Evolutionary conservation across 352 stramenopile species (phyloP), one percentile per base, ranked within the genome.

Genomic region (Globisporangium acanthophoron): DNA sequence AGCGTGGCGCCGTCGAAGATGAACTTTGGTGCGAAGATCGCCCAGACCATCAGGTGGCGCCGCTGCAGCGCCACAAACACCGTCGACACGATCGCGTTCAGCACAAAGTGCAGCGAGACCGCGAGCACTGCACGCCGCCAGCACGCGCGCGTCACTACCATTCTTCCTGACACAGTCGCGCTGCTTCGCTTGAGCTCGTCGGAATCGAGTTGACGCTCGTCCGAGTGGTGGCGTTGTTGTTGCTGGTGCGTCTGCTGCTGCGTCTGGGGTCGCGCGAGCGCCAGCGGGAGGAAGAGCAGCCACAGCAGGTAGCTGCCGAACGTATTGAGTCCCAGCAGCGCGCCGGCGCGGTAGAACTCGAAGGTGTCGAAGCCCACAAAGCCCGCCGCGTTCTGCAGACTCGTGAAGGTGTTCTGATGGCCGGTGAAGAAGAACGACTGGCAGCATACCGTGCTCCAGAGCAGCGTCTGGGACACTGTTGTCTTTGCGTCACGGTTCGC

Each of bases 11-110:
- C 78, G 39, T 97, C 88, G 52, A 94, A 97, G 51, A 96, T 75
- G 66, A 92, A 96, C 64, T 96, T 96, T 41, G 88, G 88, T 3
- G 90, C 88, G 65, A 97, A 97, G 54, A 97, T 95, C 12, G 88
- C 88, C 90, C 90, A 97, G 41, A 97, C 88, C 87, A 97, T 96
- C 45, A 97, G 71, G 62, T 97, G 90, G 18, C 90, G 83, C 35
- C 89, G 76, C 69, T 93, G 84, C 13, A 96, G 60, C 11, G 73
- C 80, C 18, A 94, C 87, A 70, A 96, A 97, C 16, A 78, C 58
- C n/a, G 76, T 92, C 45, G 87, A 96, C 35, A 90, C 79, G 16
- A 75, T 47, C 12, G 81, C 63, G 44, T 85, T 81, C 5, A 90
- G 69, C 24, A 69, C 56, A 50, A 84, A 90, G 41, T 87, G 85